Evolutionary conservation across 495 filamentous ascomycete species (phyloP).

Genomic region (Aspergillus egyptiacus): DNA sequence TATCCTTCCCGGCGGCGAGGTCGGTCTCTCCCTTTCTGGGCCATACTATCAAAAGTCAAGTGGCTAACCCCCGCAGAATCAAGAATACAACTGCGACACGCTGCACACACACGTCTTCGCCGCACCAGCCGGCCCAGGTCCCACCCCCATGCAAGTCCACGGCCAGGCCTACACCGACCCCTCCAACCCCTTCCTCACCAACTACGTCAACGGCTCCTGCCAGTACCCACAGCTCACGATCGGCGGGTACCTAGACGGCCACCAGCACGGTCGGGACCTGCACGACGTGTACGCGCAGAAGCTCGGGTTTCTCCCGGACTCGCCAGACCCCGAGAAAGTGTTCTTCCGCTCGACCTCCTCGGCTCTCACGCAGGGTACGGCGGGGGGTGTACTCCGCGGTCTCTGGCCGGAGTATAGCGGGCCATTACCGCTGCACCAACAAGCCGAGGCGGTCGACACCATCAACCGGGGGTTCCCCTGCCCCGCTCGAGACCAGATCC

Average conservation of each 20-base stretch:
- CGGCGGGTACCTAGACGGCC: slow-evolving; percentile 38
- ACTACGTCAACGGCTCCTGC: slow-evolving; percentile 34
- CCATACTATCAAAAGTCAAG: neutral
- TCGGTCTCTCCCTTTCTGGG: slow-evolving; percentile 7
- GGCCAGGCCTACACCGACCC: slow-evolving; percentile 38
- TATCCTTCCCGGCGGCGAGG: slow-evolving; percentile 38
- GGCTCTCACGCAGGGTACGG: slow-evolving; percentile 33
- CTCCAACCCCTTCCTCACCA: slow-evolving; percentile 31
- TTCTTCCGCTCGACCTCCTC: slow-evolving; percentile 41
- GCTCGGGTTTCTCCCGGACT: slow-evolving; percentile 27
- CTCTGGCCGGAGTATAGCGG: slow-evolving; percentile 33
- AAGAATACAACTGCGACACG: slow-evolving; percentile 38
- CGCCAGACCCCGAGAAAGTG: slow-evolving; percentile 19
- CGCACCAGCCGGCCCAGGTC: slow-evolving; percentile 14
- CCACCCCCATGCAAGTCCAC: slow-evolving; percentile 32
- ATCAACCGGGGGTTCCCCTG: slow-evolving; percentile 37
- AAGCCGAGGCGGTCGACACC: slow-evolving; percentile 33
- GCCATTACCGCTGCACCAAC: slow-evolving; percentile 36
- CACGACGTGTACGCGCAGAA: slow-evolving; percentile 33
- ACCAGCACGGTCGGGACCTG: slow-evolving; percentile 39
- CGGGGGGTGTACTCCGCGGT: slow-evolving; percentile 37
- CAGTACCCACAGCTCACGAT: slow-evolving; percentile 43
- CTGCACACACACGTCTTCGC: slow-evolving; percentile 37
- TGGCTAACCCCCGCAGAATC: slow-evolving; percentile 22
- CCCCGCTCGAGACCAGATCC: slow-evolving; percentile 20